Evolutionary conservation across 352 stramenopile genomes (phyloP).

Genomic region (Pythium rhizo-oryzae): DNA sequence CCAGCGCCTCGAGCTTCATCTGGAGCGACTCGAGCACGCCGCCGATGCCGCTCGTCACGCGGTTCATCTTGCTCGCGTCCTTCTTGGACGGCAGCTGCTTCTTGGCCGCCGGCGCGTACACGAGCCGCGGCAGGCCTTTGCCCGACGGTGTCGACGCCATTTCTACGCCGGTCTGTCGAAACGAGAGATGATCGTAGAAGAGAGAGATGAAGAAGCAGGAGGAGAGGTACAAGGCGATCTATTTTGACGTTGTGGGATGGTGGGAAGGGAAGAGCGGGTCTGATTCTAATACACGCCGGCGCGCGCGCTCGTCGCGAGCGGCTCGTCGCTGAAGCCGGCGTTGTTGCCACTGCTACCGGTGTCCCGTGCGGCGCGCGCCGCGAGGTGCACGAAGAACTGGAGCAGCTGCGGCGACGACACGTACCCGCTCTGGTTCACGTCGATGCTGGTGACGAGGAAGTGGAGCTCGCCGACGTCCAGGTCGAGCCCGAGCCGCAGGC

Average conservation of each 20-base stretch:
- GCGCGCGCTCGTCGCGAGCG: conserved; percentile 5
- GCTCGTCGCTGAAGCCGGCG: not conserved
- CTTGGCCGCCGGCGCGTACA: conserved; percentile 47
- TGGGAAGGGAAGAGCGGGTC: not conserved
- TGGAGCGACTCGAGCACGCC: conserved; percentile 63
- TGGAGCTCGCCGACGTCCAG: conserved; percentile 65
- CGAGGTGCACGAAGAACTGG: conserved; percentile 58
- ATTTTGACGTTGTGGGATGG: conserved; percentile 6
- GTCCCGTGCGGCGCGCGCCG: conserved; percentile 10
- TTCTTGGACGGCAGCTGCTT: conserved; percentile 55
- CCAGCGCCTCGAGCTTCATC: conserved; percentile 61
- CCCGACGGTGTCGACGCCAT: conserved; percentile 12
- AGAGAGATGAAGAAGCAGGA: not conserved
- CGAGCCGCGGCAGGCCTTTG: conserved; percentile 46
- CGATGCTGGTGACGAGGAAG: conserved; percentile 51
- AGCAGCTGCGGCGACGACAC: conserved; percentile 63
- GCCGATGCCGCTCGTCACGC: conserved; percentile 67
- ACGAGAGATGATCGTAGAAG: not conserved
- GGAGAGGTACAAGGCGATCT: not conserved
- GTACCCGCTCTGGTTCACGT: conserved; percentile 57
- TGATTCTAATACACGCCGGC: conserved; percentile 15
- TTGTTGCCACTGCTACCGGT: not conserved
- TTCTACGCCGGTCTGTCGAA: not conserved
- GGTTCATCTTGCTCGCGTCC: conserved; percentile 71
- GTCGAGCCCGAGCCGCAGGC: conserved; percentile 68